Evolutionary conservation across 805 yeast genomes (phyloP), one percentile per base, ranked within the genome.

Genomic region (Saccharomyces paradoxus): DNA sequence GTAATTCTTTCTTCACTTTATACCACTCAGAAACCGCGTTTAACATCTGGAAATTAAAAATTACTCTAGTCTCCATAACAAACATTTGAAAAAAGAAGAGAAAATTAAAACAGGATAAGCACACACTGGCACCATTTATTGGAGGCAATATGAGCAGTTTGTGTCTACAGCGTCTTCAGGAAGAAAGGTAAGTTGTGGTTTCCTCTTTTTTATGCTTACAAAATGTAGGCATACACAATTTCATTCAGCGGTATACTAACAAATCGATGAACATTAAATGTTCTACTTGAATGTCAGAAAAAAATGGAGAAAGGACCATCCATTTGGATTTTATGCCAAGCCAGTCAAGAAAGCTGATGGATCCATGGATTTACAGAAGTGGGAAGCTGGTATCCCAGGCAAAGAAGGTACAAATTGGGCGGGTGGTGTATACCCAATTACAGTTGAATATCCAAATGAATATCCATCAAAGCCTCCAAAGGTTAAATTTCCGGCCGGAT

Each of bases 381-480:
- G 99, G 99, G 82, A 82, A 14, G 95, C 96, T 17, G 98, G 98
- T 27, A 87, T 94, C 53, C 99, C 99, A 8, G 99, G 99, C 10
- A 91, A 87, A 69, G 77, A 82, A 46, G 81, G 81, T 59, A 90
- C 99, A 2, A 64, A 83, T 21, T 94, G 98, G 98, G 89, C 81
- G 27, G 87, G 87, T 51, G 98, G 92, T n/a, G 81, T 86, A 0
- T 94, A 82, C 68, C 96, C 97, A 13, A 75, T 94, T 41, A 82
- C 90, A 2, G 82, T 94, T 41, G 71, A 77, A 8, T 94, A 94
- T 71, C 89, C 97, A 0, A 87, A 83, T 52, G 98, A 92, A 57
- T 94, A 89, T 67, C 99, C 99, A 2, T 86, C 96, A 7, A 92
- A 92, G 69, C 99, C 99, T 0, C 98, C 98, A 46, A 90, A 89